Percentiles rank a stretch among this genome's conserved stretches.
Evolutionary conservation across 495 filamentous ascomycete species (phyloP).

Genomic region (Xylaria palmicola): DNA sequence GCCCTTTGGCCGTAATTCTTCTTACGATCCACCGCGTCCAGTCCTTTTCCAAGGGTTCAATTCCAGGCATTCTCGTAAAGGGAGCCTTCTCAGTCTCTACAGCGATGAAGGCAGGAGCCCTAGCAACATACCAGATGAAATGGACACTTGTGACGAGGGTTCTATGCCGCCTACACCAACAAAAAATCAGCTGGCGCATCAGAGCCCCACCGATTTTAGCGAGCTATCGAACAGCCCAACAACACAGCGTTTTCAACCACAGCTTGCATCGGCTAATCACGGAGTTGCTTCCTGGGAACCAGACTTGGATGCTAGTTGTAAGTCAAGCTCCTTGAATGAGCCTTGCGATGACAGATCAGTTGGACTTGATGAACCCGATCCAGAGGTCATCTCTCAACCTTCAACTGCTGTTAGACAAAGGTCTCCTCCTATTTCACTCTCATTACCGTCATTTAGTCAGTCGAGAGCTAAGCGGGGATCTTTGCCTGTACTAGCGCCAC

Average conservation of each 20-base stretch:
- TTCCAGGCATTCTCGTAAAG: conserved; percentile 55
- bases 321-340: conserved; percentile 36
- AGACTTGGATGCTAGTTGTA: conserved; percentile 37
- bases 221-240: conserved; percentile 33
- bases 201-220: conserved; percentile 19
- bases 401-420: conserved; percentile 18
- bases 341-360: conserved; percentile 7
- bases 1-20: conserved; percentile 48
- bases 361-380: neutral
- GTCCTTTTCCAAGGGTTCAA: conserved; percentile 38
- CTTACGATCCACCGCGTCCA: conserved; percentile 31
- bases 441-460: conserved; percentile 36
- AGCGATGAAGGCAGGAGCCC: conserved; percentile 62
- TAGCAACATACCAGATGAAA: conserved; percentile 57
- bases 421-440: conserved; percentile 15
- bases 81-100: conserved; percentile 75
- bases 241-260: conserved; percentile 27
- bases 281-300: conserved; percentile 17
- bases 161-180: conserved; percentile 92
- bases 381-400: conserved; percentile 14
- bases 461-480: conserved; percentile 35
- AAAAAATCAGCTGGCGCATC: conserved; percentile 49
- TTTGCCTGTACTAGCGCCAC: conserved; percentile 34
- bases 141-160: conserved; percentile 52
- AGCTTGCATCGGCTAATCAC: conserved; percentile 27